Percentiles rank a stretch among this genome's conserved stretches.
phyloP scores from a whole-genome alignment of 2,329 filamentous ascomycete genomes.

The Alternaria conjuncta region DNA sequence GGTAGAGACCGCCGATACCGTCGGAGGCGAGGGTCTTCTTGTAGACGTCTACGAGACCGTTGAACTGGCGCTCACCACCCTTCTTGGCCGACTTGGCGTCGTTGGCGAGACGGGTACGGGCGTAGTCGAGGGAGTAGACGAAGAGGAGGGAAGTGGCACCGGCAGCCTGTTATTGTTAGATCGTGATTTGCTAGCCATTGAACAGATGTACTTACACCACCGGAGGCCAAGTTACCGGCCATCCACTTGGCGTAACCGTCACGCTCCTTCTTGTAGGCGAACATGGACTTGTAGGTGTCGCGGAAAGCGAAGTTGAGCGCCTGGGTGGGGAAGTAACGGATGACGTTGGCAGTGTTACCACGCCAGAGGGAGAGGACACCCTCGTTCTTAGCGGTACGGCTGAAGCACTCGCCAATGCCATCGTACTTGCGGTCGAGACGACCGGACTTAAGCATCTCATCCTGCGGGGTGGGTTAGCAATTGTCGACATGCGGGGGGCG shows the following conservation, averaged over 20 bases:
- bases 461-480: constrained; percentile 61
- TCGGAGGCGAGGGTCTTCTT: constrained; percentile 99
- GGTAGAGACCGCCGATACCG: constrained; percentile 99
- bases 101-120: constrained; percentile 99
- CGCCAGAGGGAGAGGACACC: constrained; percentile 96
- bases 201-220: constrained; percentile 77
- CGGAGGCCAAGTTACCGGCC: constrained; percentile 98
- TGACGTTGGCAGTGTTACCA: constrained; percentile 99
- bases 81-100: constrained; percentile 98
- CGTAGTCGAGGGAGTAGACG: constrained; percentile 99
- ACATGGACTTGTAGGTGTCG: constrained; percentile 99
- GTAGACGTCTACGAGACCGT: constrained; percentile 99
- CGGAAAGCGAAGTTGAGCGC: constrained; percentile 99
- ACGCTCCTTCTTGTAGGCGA: constrained; percentile 99
- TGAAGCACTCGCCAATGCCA: constrained; percentile 95
- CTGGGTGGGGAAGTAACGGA: constrained; percentile 99
- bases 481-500: neutral
- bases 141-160: constrained; percentile 99
- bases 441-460: constrained; percentile 99
- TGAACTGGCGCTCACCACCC: constrained; percentile 99
- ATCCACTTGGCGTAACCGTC: constrained; percentile 99
- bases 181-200: neutral
- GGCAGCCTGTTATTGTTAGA: constrained; percentile 68
- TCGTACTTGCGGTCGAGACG: constrained; percentile 98
- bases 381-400: constrained; percentile 85